Base-by-base conservation (phyloP, 176 grass and related monocot species). In the Alopecurus myosuroides region DNA sequence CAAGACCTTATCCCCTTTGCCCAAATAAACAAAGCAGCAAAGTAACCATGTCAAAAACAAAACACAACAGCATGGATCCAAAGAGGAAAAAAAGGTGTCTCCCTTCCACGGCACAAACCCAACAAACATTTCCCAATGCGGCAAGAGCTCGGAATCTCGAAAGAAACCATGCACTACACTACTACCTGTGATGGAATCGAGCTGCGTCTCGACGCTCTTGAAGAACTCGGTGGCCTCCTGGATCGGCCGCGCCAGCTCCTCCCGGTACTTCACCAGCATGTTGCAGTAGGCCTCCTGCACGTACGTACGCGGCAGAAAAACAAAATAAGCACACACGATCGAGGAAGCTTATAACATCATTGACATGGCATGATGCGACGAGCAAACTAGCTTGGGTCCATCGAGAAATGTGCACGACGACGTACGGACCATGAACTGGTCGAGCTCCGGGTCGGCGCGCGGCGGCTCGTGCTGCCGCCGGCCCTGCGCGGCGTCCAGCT, bases 381-480 rank as follows among this genome's bases (percentile, higher is more conserved):
- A 14, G n/a, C n/a, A n/a, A n/a, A n/a, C n/a, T n/a, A n/a, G 19
- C 39, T 55, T 29, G n/a, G 57, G 74, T 79, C 36, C 23, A 14
- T 84, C 34, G 9, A 50, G 81, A 40, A 44, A 25, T 17, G 18
- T 29, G 26, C 4, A 79, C 48, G 15, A 79, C 48, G 15, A 42
- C 31, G 15, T 35, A 25, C 65, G 15, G 20, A 92, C 97, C 97
- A 98, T 98, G 89, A 98, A 95, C 80, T 89, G 91, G 74, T 98
- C 93, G 64, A 98, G 93, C 89, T 98, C 97, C 1, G 90, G 91
- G 50, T 99, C 93, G 66, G 60, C n/a, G 0, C 75, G 89, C 53
- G 46, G 29, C 6, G 61, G 45, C 11, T 88, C 82, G 9, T 66
- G 85, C 26, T 61, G 53, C 17, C 90, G 76, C 31, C 18, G 42